A percentile compares a stretch with the other conserved stretches of the same genome.
Conservation (phyloP, 2,329 filamentous ascomycete species). For the Ceratocystis alfenasii region DNA sequence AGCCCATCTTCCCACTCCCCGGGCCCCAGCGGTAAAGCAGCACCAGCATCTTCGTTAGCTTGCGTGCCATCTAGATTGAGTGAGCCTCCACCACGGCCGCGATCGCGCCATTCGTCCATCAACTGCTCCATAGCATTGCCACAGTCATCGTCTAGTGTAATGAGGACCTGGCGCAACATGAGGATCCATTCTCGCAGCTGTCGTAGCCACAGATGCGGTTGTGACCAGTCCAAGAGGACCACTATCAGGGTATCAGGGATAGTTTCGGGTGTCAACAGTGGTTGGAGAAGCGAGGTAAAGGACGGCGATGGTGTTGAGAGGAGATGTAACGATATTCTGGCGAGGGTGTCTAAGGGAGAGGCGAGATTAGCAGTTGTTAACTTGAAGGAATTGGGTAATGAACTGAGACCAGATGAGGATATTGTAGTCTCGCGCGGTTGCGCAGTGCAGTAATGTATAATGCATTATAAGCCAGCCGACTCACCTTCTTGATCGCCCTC, state of each 20-base stretch:
- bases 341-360: slow-evolving; percentile 58
- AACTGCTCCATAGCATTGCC: slow-evolving; percentile 79
- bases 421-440: too few species aligned
- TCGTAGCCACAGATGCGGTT: slow-evolving; percentile 84
- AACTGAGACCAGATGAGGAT: too few species aligned
- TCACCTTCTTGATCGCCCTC: slow-evolving; percentile 86
- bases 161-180: slow-evolving; percentile 63
- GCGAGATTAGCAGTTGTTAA: neutral
- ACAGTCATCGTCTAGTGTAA: slow-evolving; percentile 60
- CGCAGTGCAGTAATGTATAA: too few species aligned
- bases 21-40: slow-evolving; percentile 65
- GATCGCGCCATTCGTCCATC: slow-evolving; percentile 67
- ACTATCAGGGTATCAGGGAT: slow-evolving; percentile 80
- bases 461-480: slow-evolving; percentile 21
- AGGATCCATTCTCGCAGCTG: slow-evolving; percentile 84
- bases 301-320: slow-evolving; percentile 73
- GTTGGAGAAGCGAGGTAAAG: slow-evolving; percentile 71
- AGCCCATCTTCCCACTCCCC: slow-evolving; percentile 90
- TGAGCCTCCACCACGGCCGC: slow-evolving; percentile 53
- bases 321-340: slow-evolving; percentile 78
- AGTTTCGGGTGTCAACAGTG: slow-evolving; percentile 70
- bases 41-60: slow-evolving; percentile 51
- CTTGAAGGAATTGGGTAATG: neutral
- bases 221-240: slow-evolving; percentile 88
- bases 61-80: slow-evolving; percentile 52